Conservation (phyloP, 1,284 basidiomycete species). For the Tausonia pullulans region DNA sequence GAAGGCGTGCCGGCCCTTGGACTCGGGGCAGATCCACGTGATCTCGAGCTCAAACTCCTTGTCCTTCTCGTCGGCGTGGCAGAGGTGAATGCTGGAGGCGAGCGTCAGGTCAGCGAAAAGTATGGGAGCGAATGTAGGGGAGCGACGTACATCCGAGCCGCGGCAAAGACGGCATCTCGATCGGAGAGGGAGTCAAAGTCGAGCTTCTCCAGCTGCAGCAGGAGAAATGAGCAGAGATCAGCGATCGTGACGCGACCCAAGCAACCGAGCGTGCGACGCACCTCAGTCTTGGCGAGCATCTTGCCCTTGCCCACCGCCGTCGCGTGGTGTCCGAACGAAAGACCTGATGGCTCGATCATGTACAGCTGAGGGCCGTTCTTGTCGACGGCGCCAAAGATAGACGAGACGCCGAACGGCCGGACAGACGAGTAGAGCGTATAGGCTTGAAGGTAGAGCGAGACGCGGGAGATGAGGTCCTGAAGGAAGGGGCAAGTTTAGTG, state of each 20-base stretch:
- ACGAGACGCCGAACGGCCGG: conserved; percentile 89
- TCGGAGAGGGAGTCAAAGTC: conserved; percentile 65
- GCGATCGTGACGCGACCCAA: background rate
- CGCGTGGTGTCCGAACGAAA: conserved; percentile 85
- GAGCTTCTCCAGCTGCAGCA: conserved; percentile 67
- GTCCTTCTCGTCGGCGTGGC: conserved; percentile 95
- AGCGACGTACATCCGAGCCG: conserved; percentile 76
- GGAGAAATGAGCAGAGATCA: background rate
- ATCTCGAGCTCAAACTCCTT: conserved; percentile 97
- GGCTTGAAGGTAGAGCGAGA: conserved; percentile 82
- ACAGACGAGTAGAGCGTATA: conserved; percentile 98
- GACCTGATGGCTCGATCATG: conserved; percentile 90
- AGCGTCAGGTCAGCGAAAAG: background rate
- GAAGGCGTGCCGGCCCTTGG: conserved; percentile 61
- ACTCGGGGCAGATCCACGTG: conserved; percentile 89
- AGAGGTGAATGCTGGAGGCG: conserved; percentile 72
- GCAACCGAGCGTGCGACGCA: background rate
- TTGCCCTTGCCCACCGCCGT: conserved; percentile 93
- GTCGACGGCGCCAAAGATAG: conserved; percentile 82
- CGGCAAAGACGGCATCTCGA: conserved; percentile 78
- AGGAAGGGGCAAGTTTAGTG: background rate
- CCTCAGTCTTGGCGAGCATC: conserved; percentile 91
- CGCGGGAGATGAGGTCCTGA: conserved; percentile 68
- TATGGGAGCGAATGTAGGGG: background rate
- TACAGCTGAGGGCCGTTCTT: conserved; percentile 77